Conservation (phyloP, 2,329 filamentous ascomycete genomes). For the Didymella sp. region DNA sequence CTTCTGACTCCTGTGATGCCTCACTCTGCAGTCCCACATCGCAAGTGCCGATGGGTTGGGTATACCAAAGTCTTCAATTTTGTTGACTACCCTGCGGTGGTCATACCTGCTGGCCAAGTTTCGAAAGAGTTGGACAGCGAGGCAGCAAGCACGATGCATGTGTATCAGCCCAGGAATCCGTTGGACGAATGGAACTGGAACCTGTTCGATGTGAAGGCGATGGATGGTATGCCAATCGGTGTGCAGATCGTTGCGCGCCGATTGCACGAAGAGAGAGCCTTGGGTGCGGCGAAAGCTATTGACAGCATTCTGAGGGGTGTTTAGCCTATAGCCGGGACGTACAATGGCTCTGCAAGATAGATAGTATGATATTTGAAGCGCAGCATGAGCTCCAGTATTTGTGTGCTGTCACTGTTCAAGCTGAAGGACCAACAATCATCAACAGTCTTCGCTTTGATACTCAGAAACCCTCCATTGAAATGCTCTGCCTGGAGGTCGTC, state of each 20-base stretch:
- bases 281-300: constrained; percentile 46
- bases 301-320: constrained; percentile 22
- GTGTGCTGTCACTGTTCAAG: background rate
- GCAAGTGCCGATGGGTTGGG: constrained; percentile 58
- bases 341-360: background rate
- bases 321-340: background rate
- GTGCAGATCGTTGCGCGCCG: constrained; percentile 48
- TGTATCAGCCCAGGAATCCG: constrained; percentile 58
- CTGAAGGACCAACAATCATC: background rate
- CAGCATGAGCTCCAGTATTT: background rate
- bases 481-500: background rate
- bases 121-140: constrained; percentile 50
- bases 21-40: constrained; percentile 62
- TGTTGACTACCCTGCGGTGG: constrained; percentile 66
- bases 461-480: background rate
- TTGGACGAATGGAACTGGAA: constrained; percentile 61
- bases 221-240: constrained; percentile 49
- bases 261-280: constrained; percentile 49
- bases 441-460: background rate
- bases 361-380: background rate
- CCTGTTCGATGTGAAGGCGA: constrained; percentile 44
- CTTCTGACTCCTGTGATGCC: constrained; percentile 67
- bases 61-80: constrained; percentile 70
- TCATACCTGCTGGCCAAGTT: constrained; percentile 62
- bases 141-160: constrained; percentile 35